A percentile compares a stretch with the other conserved stretches of the same genome.
Conservation (phyloP, 2,329 filamentous ascomycete species). For the Scedosporium apiospermum region DNA sequence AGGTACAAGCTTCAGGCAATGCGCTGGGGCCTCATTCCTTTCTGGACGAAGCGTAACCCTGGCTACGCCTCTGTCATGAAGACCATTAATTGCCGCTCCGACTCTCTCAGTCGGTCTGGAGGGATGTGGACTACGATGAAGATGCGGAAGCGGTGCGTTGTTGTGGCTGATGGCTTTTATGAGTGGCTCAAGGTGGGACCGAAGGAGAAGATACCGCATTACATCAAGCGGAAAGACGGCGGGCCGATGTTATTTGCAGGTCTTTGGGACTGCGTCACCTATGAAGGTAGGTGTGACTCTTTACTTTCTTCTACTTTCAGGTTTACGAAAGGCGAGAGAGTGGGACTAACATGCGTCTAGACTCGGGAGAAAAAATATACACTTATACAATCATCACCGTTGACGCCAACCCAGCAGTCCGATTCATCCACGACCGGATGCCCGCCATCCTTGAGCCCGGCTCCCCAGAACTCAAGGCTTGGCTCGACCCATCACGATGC, state of each 20-base stretch:
- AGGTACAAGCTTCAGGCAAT: constrained; percentile 82
- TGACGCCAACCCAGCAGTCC: constrained; percentile 69
- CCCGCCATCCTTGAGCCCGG: constrained; percentile 79
- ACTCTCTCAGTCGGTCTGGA: constrained; percentile 64
- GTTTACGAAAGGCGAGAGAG: background rate
- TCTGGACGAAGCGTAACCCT: constrained; percentile 80
- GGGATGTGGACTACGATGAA: constrained; percentile 95
- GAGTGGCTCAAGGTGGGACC: constrained; percentile 79
- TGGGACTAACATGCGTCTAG: constrained; percentile 17
- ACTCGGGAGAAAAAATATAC: constrained; percentile 60
- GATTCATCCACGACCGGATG: constrained; percentile 90
- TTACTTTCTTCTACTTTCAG: background rate
- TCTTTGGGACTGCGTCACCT: constrained; percentile 80
- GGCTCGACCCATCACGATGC: constrained; percentile 64
- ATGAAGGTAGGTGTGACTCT: constrained; percentile 49
- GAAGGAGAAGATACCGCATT: constrained; percentile 80
- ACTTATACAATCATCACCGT: constrained; percentile 95
- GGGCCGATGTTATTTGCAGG: constrained; percentile 83
- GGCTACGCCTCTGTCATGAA: constrained; percentile 70
- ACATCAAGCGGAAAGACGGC: constrained; percentile 70
- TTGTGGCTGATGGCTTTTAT: constrained; percentile 87
- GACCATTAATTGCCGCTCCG: constrained; percentile 92
- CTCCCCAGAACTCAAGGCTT: constrained; percentile 58
- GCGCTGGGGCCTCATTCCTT: constrained; percentile 93
- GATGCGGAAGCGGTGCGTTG: constrained; percentile 74